Base-by-base conservation (phyloP, 2,329 filamentous ascomycete genomes). In the Zelopaecilomyces penicillatus region DNA sequence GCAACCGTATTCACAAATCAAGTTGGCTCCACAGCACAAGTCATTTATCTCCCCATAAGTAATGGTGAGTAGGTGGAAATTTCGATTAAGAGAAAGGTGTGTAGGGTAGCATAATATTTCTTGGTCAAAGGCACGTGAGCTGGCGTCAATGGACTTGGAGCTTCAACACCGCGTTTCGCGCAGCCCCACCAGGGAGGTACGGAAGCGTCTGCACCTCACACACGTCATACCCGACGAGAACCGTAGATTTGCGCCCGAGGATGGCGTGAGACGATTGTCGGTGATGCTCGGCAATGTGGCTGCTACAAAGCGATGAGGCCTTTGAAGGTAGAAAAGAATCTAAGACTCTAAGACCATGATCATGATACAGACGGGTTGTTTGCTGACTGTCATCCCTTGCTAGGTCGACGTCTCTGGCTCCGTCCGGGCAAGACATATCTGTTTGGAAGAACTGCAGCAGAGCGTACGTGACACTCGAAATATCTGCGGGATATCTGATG, bases 391-490 rank as follows among this genome's bases (percentile, higher is more conserved):
- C 19, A 19, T 19, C 19, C 19, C 19, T 19, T 19, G 19, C 32
- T 37, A 69, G 66, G 65, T 41, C 62, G 64, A 29, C 80, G 79
- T 56, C 71, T 90, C 53, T 95, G 90, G 90, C 74, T 95, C 49
- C 81, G 84, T 46, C 90, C 90, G 2, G 90, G 89, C 41, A 87
- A 88, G 61, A 80, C 78, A 55, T 91, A 93, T 62, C 75, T 95
- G 19, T 87, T 95, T 60, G 91, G 91, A 45, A 81, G 91, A 51
- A 89, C 86, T 33, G 76, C 75, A 49, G 74, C 76, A 45, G 80
- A 85, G 57, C 72, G 80, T 79, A 71, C 54, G 73, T 52, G 8
- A 6, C 19, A 19, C 9, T 11, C 4, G n/a, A n/a, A 10, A 28
- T 30, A n/a, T 5, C 4, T 4, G 19, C 12, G 2, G 8, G 5